Evolutionary conservation across 169 alveolate species (phyloP).

Genomic region (Besnoitia besnoiti): DNA sequence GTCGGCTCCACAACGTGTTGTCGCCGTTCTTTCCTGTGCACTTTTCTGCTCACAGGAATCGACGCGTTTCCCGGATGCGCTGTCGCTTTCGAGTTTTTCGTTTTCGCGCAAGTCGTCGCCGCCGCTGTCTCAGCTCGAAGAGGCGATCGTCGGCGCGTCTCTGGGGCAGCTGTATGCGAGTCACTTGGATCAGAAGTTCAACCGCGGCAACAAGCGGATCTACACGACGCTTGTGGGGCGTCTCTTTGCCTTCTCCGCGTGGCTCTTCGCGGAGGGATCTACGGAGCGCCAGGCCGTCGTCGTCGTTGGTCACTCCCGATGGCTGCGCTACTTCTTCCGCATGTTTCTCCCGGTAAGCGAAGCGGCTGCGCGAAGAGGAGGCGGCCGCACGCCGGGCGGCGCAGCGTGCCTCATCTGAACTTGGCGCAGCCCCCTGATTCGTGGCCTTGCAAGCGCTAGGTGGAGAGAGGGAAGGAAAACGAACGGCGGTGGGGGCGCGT

Average conservation of each 20-base stretch:
- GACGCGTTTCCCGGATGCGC: constrained; percentile 33
- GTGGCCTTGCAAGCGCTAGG: too few relatives aligned
- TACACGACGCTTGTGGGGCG: constrained; percentile 11
- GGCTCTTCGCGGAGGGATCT: constrained; percentile 20
- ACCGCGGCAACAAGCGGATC: constrained; percentile 11
- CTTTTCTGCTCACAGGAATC: constrained; percentile 5
- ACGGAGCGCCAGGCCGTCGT: not conserved
- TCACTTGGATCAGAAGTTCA: not conserved
- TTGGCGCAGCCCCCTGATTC: too few relatives aligned
- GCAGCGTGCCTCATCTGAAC: too few relatives aligned
- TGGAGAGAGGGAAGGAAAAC: too few relatives aligned
- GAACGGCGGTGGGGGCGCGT: too few relatives aligned
- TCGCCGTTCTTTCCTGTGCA: not conserved
- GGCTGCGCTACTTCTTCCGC: constrained; percentile 43
- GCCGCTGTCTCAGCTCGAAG: constrained; percentile 28
- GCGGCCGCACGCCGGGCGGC: too few relatives aligned
- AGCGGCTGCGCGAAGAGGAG: too few relatives aligned
- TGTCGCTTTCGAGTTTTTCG: not conserved
- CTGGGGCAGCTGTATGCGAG: constrained; percentile 33
- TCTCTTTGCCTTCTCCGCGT: constrained; percentile 5
- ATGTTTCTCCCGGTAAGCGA: constrained; percentile 20
- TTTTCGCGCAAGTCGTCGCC: not conserved
- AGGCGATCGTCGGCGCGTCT: constrained; percentile 13
- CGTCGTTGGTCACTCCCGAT: constrained; percentile 39
- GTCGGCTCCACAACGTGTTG: not conserved